phyloP scores from a whole-genome alignment of 2,329 filamentous ascomycete species.

The Diplodia seriata region DNA sequence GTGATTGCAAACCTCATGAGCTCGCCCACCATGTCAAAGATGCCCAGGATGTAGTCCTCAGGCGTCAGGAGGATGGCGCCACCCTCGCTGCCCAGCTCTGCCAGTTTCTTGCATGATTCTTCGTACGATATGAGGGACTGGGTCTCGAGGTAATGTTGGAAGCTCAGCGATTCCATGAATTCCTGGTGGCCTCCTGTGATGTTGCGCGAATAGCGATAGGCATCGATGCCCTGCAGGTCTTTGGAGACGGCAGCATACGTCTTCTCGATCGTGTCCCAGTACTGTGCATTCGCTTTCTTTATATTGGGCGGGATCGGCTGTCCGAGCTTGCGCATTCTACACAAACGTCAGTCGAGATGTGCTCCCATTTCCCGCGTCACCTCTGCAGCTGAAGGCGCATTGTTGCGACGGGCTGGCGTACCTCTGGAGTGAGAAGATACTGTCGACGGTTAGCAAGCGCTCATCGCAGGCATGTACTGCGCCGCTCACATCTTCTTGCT shows the following conservation, averaged over 20 bases:
- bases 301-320: conserved; percentile 71
- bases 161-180: conserved; percentile 89
- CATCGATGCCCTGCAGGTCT: conserved; percentile 80
- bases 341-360: conserved; percentile 22
- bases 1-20: conserved; percentile 97
- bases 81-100: conserved; percentile 46
- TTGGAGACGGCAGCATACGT: conserved; percentile 72
- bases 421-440: conserved; percentile 86
- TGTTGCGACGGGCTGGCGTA: conserved; percentile 43
- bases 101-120: conserved; percentile 58
- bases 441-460: conserved; percentile 44
- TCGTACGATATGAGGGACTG: conserved; percentile 75
- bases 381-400: neutral
- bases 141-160: conserved; percentile 82
- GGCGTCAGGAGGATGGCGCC: conserved; percentile 70
- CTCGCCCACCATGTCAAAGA: conserved; percentile 95
- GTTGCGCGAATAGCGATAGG: conserved; percentile 79
- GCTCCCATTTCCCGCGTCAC: neutral
- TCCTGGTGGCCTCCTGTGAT: conserved; percentile 87
- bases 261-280: conserved; percentile 72
- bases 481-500: conserved; percentile 90
- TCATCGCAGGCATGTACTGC: neutral
- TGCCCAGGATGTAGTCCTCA: conserved; percentile 86
- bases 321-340: conserved; percentile 67
- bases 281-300: conserved; percentile 71